phyloP scores from a whole-genome alignment of 345 rosid genomes.

The Moricandia moricandioides region DNA sequence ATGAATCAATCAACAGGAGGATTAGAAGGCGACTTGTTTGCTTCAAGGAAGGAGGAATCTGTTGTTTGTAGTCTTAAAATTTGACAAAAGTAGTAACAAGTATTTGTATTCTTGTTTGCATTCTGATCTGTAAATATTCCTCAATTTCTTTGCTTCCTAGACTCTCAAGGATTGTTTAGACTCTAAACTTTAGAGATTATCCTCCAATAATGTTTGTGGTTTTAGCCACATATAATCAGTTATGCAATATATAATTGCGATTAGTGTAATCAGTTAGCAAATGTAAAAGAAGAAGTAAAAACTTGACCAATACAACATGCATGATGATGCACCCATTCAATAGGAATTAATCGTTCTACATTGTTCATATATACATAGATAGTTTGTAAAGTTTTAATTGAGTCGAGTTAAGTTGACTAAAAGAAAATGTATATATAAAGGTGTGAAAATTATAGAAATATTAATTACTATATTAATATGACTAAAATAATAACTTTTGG shows the following conservation, averaged over 20 bases:
- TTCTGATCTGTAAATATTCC: constrained; percentile 40
- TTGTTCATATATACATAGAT: too few relatives aligned
- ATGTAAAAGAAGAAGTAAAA: background rate
- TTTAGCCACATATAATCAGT: too few relatives aligned
- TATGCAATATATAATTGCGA: background rate
- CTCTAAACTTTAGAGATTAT: background rate
- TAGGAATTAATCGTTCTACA: too few relatives aligned
- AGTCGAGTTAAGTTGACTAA: too few relatives aligned
- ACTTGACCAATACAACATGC: background rate
- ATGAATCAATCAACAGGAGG: constrained; percentile 1
- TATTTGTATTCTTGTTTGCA: constrained; percentile 32
- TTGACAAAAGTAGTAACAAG: constrained; percentile 32
- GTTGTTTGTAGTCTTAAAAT: constrained; percentile 38
- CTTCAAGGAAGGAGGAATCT: background rate
- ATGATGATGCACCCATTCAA: background rate
- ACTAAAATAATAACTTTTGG: background rate
- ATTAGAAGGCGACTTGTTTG: background rate
- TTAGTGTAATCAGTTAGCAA: background rate
- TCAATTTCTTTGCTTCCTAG: background rate
- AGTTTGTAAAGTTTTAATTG: too few relatives aligned
- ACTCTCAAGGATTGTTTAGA: background rate
- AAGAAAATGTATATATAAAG: background rate
- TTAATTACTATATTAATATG: background rate
- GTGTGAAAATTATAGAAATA: background rate
- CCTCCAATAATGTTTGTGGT: background rate